Conservation (phyloP, 495 filamentous ascomycete species). For the Polyplosphaeria fusca region DNA sequence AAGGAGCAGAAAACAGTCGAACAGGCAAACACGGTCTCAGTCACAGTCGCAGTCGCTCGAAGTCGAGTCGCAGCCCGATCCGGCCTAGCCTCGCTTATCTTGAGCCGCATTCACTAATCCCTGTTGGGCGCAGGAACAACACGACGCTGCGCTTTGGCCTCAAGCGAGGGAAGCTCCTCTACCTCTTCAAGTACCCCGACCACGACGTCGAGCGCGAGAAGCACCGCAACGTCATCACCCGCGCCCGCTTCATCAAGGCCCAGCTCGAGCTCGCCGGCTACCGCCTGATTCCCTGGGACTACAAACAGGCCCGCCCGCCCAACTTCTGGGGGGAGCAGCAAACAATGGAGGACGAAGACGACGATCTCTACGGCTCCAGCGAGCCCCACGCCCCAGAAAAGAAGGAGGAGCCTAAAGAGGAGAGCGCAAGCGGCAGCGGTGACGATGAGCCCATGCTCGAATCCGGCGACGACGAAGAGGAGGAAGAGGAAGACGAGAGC, state of each 20-base stretch:
- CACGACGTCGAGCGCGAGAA: constrained; percentile 32
- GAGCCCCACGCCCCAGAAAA: constrained; percentile 27
- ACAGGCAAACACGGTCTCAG: too few species aligned
- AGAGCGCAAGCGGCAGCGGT: constrained; percentile 25
- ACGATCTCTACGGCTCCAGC: constrained; percentile 63
- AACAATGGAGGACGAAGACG: constrained; percentile 66
- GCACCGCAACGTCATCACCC: constrained; percentile 33
- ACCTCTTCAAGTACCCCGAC: constrained; percentile 26
- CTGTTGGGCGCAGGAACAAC: not conserved
- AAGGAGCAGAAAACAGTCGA: too few species aligned
- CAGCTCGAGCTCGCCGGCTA: constrained; percentile 24
- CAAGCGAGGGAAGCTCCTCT: constrained; percentile 27
- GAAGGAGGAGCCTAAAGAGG: constrained; percentile 24
- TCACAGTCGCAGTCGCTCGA: too few species aligned
- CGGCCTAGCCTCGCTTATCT: not conserved
- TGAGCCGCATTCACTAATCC: constrained; percentile 24
- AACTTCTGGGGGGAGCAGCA: constrained; percentile 21
- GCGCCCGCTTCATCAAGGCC: constrained; percentile 29
- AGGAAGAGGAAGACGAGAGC: constrained; percentile 70
- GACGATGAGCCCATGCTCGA: constrained; percentile 37
- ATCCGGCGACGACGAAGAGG: constrained; percentile 56
- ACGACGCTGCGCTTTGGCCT: constrained; percentile 21
- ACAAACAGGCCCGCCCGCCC: constrained; percentile 25
- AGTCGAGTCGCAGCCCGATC: not conserved
- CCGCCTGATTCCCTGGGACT: constrained; percentile 27